Evolutionary conservation across 2,329 filamentous ascomycete species (phyloP).

Genomic region (Chrysoporthe puriensis): DNA sequence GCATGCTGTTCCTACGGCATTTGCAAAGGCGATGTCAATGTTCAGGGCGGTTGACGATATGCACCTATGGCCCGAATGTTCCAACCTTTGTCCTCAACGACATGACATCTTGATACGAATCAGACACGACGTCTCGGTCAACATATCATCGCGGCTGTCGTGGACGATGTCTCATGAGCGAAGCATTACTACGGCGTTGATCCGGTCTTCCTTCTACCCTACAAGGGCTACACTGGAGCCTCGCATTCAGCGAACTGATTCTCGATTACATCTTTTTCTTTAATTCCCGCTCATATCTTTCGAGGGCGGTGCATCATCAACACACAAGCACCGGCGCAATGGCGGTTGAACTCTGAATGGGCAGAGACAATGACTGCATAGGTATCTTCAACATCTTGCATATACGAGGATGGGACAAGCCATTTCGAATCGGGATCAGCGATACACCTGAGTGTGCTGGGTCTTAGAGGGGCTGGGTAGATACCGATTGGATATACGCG

Average conservation of each 20-base stretch:
- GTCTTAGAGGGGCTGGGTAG: background rate
- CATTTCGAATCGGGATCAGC: background rate
- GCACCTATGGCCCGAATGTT: background rate
- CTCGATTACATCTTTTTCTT: background rate
- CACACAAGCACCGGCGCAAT: background rate
- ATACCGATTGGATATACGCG: background rate
- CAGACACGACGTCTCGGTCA: background rate
- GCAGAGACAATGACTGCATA: background rate
- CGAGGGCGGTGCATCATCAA: background rate
- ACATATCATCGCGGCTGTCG: background rate
- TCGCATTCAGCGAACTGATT: slow-evolving; percentile 4
- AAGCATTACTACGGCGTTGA: background rate
- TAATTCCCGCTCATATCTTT: background rate
- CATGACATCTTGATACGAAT: background rate
- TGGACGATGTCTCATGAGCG: background rate
- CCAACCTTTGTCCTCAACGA: background rate
- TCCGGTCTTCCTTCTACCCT: background rate
- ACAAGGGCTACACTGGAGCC: background rate
- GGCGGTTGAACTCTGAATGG: background rate
- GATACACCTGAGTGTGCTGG: background rate
- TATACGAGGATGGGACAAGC: background rate
- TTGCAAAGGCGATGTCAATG: slow-evolving; percentile 29
- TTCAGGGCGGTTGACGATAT: slow-evolving; percentile 25
- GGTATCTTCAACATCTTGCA: background rate
- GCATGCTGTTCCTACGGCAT: slow-evolving; percentile 29